Base-by-base conservation (phyloP, 495 filamentous ascomycete genomes). In the Xylaria bambusicola region DNA sequence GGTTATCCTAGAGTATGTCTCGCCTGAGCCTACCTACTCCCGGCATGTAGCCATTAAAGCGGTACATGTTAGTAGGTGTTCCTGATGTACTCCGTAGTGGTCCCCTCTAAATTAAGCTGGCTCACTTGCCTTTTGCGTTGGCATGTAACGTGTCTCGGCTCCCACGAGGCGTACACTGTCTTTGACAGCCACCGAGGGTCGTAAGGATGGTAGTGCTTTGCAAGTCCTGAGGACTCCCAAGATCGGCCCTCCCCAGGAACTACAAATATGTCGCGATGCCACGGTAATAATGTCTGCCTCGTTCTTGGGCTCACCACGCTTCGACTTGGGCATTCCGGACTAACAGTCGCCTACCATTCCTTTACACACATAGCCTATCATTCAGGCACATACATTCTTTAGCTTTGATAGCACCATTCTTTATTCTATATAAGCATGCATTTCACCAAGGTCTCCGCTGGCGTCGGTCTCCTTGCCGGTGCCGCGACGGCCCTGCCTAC, bases 61-160 rank as follows among this genome's bases (percentile, higher is more conserved):
- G n/a, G n/a, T n/a, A n/a, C 52, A 44, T 23, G 52, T 15, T 54
- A 29, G 36, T 6, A 33, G 24, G 23, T 44, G 26, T n/a, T n/a
- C n/a, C 52, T 38, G 23, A 38, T 33, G 17, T 26, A 58, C 50
- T 49, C 24, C n/a, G n/a, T n/a, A n/a, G n/a, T n/a, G 21, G 9
- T 27, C 21, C 40, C 21, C 33, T 40, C 33, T 26, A 33, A 21
- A 48, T 3, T 35, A 52, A 31, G 41, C 41, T 58, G 13, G 40
- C 15, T 53, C 56, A 66, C 60, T 55, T 44, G 53, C 44, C 40
- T 55, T 47, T 52, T 59, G 49, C 50, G 66, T 60, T 51, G 49
- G 45, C 57, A 64, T 68, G 67, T 68, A 68, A 68, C 65, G 67
- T 68, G 62, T 66, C 66, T 56, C 66, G 61, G 61, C 23, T 56